Percentiles rank a stretch among this genome's conserved stretches.
Conservation (phyloP, 805 yeast species). For the Phaffomyces opuntiae region DNA sequence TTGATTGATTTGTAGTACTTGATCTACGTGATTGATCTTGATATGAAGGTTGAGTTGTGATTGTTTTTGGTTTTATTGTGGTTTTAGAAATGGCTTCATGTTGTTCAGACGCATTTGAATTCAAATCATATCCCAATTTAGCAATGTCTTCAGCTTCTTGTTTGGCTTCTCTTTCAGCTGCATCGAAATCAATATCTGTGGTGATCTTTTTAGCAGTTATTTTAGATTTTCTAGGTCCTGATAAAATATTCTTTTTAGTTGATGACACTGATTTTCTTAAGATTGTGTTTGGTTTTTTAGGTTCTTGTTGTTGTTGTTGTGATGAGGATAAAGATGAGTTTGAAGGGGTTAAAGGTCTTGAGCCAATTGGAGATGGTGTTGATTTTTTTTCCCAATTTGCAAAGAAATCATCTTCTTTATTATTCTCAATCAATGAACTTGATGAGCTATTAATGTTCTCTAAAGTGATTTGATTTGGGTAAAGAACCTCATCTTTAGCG, state of each 20-base stretch:
- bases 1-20: constrained; percentile 7
- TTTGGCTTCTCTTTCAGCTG: constrained; percentile 71
- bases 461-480: constrained; percentile 69
- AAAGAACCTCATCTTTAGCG: constrained; percentile 53
- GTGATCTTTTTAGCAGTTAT: constrained; percentile 51
- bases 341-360: constrained; percentile 26
- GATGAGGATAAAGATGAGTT: constrained; percentile 2
- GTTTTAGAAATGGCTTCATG: constrained; percentile 10
- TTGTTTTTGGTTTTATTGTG: constrained; percentile 14
- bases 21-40: constrained; percentile 4
- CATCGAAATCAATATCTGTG: constrained; percentile 54
- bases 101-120: constrained; percentile 24
- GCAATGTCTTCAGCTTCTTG: constrained; percentile 65
- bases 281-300: constrained; percentile 24
- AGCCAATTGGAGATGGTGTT: constrained; percentile 27
- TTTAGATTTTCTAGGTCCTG: constrained; percentile 54
- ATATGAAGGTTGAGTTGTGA: constrained; percentile 19
- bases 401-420: constrained; percentile 76
- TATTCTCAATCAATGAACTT: constrained; percentile 26
- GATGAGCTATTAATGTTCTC: constrained; percentile 39
- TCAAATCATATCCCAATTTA: constrained; percentile 32
- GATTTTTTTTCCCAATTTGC: constrained; percentile 82
- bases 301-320: constrained; percentile 1
- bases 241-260: constrained; percentile 35
- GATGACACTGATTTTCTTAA: constrained; percentile 23